Evolutionary conservation across 768 basidiomycete species (phyloP), one percentile per base, ranked within the genome.

Genomic region (Udeniomyces megalosporus): DNA sequence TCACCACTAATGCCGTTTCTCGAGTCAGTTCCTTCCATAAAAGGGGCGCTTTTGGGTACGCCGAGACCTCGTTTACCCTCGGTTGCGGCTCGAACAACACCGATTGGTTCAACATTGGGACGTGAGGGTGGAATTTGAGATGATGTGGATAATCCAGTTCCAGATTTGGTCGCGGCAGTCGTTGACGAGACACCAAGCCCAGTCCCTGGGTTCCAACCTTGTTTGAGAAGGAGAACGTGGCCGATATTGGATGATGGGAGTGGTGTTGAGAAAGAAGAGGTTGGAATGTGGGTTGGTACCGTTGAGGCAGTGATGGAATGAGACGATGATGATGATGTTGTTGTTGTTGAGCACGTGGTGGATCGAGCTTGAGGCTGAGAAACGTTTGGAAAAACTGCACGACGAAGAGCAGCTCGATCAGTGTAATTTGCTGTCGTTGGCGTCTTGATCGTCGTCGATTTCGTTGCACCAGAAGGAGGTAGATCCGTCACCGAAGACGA

Each of bases 191-290:
- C 4, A 0, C 70, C 74, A 20, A 84, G 76, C 3, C 78, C 75
- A 26, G 77, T 73, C 0, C 85, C 86, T 10, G 84, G 85, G 20
- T 76, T 74, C 87, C 86, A 88, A 1, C 86, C 86, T 71, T 85
- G 84, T 70, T 82, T 84, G 71, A 82, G 74, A 0, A 88, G 75
- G 32, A 88, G 74, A 42, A 76, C 77, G 68, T 84, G 81, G 0
- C 86, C 87, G 58, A 87, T 74, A 68, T 86, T 88, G 20, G 76
- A 75, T 2, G 77, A 69, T 2, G 80, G 70, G 24, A 87, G 68
- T 0, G 84, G 81, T 6, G 71, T 24, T 29, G 24, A 28, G 24
- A 44, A 6, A 11, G 44, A 34, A 5, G 48, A 56, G 24, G 62
- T 17, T 11, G 46, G 26, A 0, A n/a, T 7, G 42, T 17, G 17